Base-by-base conservation (phyloP, 1,284 basidiomycete species). In the Rhodofomes roseus region DNA sequence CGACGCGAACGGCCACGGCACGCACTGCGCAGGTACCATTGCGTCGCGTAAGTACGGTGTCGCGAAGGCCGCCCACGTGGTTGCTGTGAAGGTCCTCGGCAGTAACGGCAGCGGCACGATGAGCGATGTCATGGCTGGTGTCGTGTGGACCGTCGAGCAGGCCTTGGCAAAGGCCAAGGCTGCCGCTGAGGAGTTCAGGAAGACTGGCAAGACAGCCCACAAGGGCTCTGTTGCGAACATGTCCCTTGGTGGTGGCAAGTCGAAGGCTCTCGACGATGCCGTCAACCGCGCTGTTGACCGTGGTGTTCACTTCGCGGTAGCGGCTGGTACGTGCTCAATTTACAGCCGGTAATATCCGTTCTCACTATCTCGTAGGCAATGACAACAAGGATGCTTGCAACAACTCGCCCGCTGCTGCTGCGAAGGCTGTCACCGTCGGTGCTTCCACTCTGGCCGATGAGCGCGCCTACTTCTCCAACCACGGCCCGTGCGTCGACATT, bases 191-290 rank as follows among this genome's bases (percentile, higher is more conserved):
- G 89, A 94, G 74, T 73, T 85, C 67, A 82, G 77, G 59, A 77
- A 73, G 55, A 83, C 82, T 1, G 75, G 75, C 58, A 73, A 70
- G 71, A 73, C 74, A 18, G 67, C 65, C 53, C 73, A 76, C 69
- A 96, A 95, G 81, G 96, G 96, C 40, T 96, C 95, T 41, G 96
- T 98, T 65, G 95, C 93, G 62, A 98, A 96, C 83, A 98, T 99
- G 96, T 93, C 90, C 72, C 89, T 99, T 57, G 96, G 96, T 65
- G 96, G 96, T 71, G 93, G 93, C 67, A 96, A 95, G 80, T 95
- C 93, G n/a, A 82, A 80, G 43, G 84, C 92, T 48, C 84, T 98
- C 59, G 94, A 99, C 69, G 81, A 84, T 40, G 87, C 91, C 54
- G 94, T 99, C 63, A 88, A 98, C 77, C 81, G 79, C 56, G 95